Conservation (phyloP, 805 yeast species). For the Cyberlindnera xishuangbannaensis region DNA sequence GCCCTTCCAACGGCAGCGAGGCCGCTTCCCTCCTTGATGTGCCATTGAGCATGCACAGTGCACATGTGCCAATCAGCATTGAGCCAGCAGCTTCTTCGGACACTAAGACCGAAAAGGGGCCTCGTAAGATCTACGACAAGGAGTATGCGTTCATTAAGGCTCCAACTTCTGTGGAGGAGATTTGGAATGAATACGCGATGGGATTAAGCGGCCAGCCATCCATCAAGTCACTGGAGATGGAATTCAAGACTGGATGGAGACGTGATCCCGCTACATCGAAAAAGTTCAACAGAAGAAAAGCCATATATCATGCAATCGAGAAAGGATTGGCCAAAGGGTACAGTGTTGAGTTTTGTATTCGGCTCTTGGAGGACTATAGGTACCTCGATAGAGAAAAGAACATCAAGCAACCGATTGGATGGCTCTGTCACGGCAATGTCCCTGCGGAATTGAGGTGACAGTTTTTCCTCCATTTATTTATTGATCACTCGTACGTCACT, state of each 20-base stretch:
- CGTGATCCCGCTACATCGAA: constrained; percentile 47
- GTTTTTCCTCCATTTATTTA: not conserved
- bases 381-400: constrained; percentile 35
- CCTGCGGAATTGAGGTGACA: constrained; percentile 25
- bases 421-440: constrained; percentile 37
- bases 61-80: constrained; percentile 13
- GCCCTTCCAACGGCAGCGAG: constrained; percentile 8
- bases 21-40: constrained; percentile 19
- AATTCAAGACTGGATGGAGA: constrained; percentile 52
- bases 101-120: constrained; percentile 18
- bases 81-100: constrained; percentile 3
- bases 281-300: constrained; percentile 47
- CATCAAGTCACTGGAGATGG: constrained; percentile 40
- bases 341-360: constrained; percentile 36
- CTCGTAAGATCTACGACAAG: constrained; percentile 27
- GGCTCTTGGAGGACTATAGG: constrained; percentile 42
- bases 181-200: constrained; percentile 52
- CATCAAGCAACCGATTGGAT: constrained; percentile 38
- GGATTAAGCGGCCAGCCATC: constrained; percentile 50
- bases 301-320: constrained; percentile 51
- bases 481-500: too few relatives aligned
- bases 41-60: constrained; percentile 9
- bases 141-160: constrained; percentile 35
- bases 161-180: constrained; percentile 42
- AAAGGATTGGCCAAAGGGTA: constrained; percentile 41